Evolutionary conservation across 495 filamentous ascomycete genomes (phyloP).

Genomic region (Talaromyces ruber): DNA sequence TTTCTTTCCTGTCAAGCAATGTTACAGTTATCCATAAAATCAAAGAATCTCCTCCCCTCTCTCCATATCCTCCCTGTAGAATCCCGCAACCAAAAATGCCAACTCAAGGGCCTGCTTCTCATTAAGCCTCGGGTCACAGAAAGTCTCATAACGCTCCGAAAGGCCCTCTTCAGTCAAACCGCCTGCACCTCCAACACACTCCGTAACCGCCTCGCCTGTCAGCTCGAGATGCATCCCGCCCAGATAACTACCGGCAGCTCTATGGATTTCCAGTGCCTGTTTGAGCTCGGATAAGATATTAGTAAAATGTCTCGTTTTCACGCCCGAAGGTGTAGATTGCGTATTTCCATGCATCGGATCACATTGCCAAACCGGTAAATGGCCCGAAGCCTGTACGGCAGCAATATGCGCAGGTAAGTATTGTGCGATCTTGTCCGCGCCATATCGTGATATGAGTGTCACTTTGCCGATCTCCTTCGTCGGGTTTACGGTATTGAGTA

Average conservation of each 20-base stretch:
- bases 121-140: constrained; percentile 91
- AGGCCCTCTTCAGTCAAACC: constrained; percentile 82
- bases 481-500: constrained; percentile 83
- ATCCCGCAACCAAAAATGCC: constrained; percentile 86
- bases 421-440: constrained; percentile 58
- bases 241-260: constrained; percentile 69
- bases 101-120: constrained; percentile 96
- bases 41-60: neutral
- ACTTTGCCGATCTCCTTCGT: constrained; percentile 76
- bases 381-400: constrained; percentile 65
- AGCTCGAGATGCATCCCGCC: constrained; percentile 93
- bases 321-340: constrained; percentile 50
- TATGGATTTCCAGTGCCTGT: constrained; percentile 73
- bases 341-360: constrained; percentile 93
- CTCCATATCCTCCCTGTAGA: constrained; percentile 46
- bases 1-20: no score
- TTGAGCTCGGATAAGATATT: constrained; percentile 80
- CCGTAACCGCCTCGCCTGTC: constrained; percentile 92
- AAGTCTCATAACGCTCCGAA: constrained; percentile 80
- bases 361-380: constrained; percentile 91
- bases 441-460: constrained; percentile 93
- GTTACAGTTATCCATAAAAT: neutral
- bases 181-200: constrained; percentile 88
- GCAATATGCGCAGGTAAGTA: constrained; percentile 77
- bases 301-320: constrained; percentile 85